Conservation (phyloP, 345 rosid species). For the Raphanus raphanistrum region DNA sequence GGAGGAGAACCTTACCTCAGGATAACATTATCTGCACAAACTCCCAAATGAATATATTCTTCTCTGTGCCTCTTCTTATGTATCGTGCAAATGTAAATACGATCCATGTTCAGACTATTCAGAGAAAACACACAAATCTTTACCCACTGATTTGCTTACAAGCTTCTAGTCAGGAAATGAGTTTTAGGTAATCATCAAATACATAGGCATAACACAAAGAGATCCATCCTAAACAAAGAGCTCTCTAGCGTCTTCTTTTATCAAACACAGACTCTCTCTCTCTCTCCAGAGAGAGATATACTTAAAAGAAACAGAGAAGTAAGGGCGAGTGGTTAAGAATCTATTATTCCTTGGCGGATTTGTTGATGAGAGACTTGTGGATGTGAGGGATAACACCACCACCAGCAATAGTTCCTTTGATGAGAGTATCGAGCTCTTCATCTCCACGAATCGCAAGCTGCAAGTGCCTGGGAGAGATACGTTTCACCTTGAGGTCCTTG, state of each 20-base stretch:
- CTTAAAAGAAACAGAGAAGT: slow-evolving; percentile 18
- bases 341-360: slow-evolving; percentile 65
- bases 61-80: neutral
- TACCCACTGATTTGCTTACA: slow-evolving; percentile 1
- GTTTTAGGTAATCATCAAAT: slow-evolving; percentile 17
- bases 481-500: slow-evolving; percentile 74
- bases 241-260: slow-evolving; percentile 28
- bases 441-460: slow-evolving; percentile 76
- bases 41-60: neutral
- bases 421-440: slow-evolving; percentile 71
- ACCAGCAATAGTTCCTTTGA: slow-evolving; percentile 72
- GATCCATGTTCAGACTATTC: neutral
- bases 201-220: slow-evolving; percentile 30
- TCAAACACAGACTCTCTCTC: slow-evolving; percentile 16
- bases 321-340: neutral
- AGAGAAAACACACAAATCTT: neutral
- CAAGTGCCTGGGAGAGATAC: slow-evolving; percentile 66
- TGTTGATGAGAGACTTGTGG: slow-evolving; percentile 77
- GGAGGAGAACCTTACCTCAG: neutral
- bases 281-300: neutral
- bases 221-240: slow-evolving; percentile 29
- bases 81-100: slow-evolving; percentile 5
- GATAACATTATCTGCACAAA: neutral
- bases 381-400: slow-evolving; percentile 80
- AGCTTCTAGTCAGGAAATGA: slow-evolving; percentile 29